Evolutionary conservation across 2,329 filamentous ascomycete species (phyloP), one percentile per base, ranked within the genome.

Genomic region (Aspergillus novoparasiticus): DNA sequence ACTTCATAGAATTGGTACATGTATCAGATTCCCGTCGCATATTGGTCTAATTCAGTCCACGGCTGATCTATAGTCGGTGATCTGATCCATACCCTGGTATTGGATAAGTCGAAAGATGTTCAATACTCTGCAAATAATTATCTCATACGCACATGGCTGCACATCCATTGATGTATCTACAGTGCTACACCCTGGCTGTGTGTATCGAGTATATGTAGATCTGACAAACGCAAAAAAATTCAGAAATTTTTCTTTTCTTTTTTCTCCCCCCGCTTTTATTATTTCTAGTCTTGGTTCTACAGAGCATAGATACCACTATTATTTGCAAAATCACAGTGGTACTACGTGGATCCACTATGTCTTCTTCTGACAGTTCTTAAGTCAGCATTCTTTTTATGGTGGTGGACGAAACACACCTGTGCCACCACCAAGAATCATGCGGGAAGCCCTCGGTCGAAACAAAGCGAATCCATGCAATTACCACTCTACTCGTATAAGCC

Each of bases 91-190:
- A 23, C 26, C 12, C n/a, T 46, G n/a, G 9, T 14, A 28, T 50
- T 58, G 56, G 56, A 58, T 36, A 28, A 58, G 56, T 58, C 43
- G 43, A 58, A 28, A 36, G 55, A 48, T 46, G 12, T 26, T 36
- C 56, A 36, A 58, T 46, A 58, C 23, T 43, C 28, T 51, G 57
- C 57, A 59, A 39, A 34, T 51, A 32, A 60, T 45, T 36, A 54
- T 41, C 23, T 16, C 55, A 55, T 26, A 48, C 26, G 28, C 36
- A 45, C 34, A 57, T 57, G 55, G 36, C 55, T 30, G 55, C 56
- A 45, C n/a, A 53, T 21, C 45, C 45, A 53, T 61, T 57, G 59
- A 61, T 57, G 53, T 61, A 61, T 61, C 23, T 26, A 26, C 23
- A 26, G 1, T 23, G 23, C 34, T 57, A 30, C 26, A 59, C 39